Conservation (phyloP, 345 rosid species). For the Populus ilicifolia region DNA sequence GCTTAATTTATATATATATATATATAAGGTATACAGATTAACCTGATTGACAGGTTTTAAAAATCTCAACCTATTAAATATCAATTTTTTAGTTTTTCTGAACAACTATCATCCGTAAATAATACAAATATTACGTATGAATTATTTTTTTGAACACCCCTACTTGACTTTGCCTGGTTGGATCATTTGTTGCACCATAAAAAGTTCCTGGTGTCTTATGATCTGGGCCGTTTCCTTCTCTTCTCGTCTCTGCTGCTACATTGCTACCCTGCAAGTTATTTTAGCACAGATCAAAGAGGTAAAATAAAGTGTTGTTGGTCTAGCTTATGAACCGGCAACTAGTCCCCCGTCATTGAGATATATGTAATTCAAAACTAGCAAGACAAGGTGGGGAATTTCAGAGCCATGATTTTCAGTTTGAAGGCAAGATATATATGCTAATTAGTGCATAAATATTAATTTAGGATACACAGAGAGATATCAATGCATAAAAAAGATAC, state of each 20-base stretch:
- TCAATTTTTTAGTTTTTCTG: no score
- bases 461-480: neutral
- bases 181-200: neutral
- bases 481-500: neutral
- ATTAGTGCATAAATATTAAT: neutral
- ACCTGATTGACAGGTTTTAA: no score
- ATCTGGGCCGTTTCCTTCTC: neutral
- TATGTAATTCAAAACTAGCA: neutral
- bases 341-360: neutral
- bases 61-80: no score
- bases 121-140: no score
- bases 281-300: no score
- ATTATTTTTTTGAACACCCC: neutral
- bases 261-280: conserved; percentile 19
- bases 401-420: neutral
- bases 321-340: neutral
- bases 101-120: no score
- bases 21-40: no score
- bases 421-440: neutral
- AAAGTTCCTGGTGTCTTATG: neutral
- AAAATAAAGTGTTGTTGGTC: neutral
- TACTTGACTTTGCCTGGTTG: conserved; percentile 3
- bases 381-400: neutral
- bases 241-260: conserved; percentile 20
- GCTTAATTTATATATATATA: no score